phyloP scores from a whole-genome alignment of 2,329 filamentous ascomycete species.

The Verticillium dahliae region DNA sequence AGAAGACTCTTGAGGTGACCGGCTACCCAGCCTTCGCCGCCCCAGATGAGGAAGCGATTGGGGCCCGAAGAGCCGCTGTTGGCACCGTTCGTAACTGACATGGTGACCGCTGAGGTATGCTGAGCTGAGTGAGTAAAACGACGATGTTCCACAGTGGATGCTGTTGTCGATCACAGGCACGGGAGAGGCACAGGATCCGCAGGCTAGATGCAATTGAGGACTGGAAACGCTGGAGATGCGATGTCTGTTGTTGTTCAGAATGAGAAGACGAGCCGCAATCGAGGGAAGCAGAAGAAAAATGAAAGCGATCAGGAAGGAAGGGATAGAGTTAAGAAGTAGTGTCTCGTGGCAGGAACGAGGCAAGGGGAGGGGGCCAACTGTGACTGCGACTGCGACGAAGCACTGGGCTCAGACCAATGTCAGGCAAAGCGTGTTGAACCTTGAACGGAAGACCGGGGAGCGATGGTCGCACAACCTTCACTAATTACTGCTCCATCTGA shows the following conservation, averaged over 20 bases:
- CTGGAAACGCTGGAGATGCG: not conserved
- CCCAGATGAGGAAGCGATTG: conserved; percentile 57
- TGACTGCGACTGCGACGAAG: not conserved
- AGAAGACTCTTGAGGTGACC: conserved; percentile 54
- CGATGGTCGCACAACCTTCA: not conserved
- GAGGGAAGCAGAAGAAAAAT: not conserved
- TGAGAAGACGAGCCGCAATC: not conserved
- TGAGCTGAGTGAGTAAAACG: not conserved
- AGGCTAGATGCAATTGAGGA: not conserved
- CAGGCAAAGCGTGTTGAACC: not conserved
- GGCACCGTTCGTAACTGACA: conserved; percentile 5
- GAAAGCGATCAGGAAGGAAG: not conserved
- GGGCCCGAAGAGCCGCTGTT: conserved; percentile 18
- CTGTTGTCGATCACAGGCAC: not conserved
- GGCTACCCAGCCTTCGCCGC: conserved; percentile 56
- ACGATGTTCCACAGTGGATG: not conserved
- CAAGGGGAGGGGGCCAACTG: not conserved
- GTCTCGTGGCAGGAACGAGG: not conserved
- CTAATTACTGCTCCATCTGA: not conserved
- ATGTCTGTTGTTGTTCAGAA: not conserved
- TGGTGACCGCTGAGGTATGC: not conserved
- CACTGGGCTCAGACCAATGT: not conserved
- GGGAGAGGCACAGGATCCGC: not conserved
- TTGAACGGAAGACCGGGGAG: not conserved
- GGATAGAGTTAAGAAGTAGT: not conserved